Base-by-base conservation (phyloP, 2,329 filamentous ascomycete species). In the Cadophora sp. region DNA sequence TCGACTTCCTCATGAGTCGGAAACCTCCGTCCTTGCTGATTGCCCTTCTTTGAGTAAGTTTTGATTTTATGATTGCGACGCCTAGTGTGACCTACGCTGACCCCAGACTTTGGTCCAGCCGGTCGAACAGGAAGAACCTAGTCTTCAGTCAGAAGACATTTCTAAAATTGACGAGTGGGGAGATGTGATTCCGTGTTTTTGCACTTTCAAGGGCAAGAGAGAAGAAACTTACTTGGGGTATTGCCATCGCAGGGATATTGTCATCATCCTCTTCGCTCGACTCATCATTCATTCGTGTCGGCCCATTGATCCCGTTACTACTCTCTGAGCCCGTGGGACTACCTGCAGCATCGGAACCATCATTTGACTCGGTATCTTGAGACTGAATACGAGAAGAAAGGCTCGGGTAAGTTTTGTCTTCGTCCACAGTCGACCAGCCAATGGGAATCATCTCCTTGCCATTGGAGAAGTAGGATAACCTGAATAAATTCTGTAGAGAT, bases 401-500 rank as follows among this genome's bases (percentile, higher is more conserved):
- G 79, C 80, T 53, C 85, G 80, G 62, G 82, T 85, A 89, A 1
- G 83, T 77, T 70, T 86, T 87, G 31, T 83, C 84, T 22, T 89
- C 85, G 19, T 89, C 85, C 1, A 92, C 80, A 2, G 81, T 81
- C 26, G 86, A 86, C 86, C 90, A 94, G 0, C 92, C 92, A 3
- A 88, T 90, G 0, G 92, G 91, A 12, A 97, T 83, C 24, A 84
- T 79, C 27, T 89, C 86, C 26, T 85, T 85, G 1, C 80, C 79
- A 9, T 77, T 75, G 26, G 81, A 79, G 69, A 91, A 88, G 75
- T 92, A 91, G 76, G 89, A 89, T 72, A 97, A 81, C 16, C 92
- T 88, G 76, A 98, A 98, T 19, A 97, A 81, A 67, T 88, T 90
- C 76, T 89, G 91, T 48, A 92, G 83, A 24, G 83, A 80, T 1